Base-by-base conservation (phyloP, 2,329 filamentous ascomycete species). In the Aschersonia sp. region DNA sequence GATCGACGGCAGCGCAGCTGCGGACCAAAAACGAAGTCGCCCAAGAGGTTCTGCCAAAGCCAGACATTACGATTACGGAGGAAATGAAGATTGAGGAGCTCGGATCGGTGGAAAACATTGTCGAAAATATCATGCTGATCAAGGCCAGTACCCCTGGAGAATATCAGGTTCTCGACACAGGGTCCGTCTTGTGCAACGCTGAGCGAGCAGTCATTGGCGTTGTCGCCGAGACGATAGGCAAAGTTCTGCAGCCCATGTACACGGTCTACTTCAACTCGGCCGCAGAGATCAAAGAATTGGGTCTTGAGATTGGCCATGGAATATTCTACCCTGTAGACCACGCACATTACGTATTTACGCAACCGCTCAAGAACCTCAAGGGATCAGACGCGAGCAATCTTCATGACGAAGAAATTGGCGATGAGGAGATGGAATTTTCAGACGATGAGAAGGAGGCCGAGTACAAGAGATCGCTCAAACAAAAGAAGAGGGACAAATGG, bases 371-470 rank as follows among this genome's bases (percentile, higher is more conserved):
- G 63, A 75, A 73, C 46, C 62, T 84, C 57, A 97, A 94, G 67
- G 87, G 88, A 50, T 92, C 87, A 8, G 92, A 98, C 63, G 90
- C 92, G 7, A 94, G 87, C 46, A 97, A 97, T 60, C 75, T 95
- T 47, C 85, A 95, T 63, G 92, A 97, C 55, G 92, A 98, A 63
- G 90, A 97, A 66, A 76, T 88, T 6, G 80, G 69, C 12, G 83
- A 85, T 33, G 86, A 94, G 39, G 90, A 97, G 61, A 77, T 87
- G 56, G 92, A 97, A 60, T 97, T 97, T 62, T 96, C 90, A 0
- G 92, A 98, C 55, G 92, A 98, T 57, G 92, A 98, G 65, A 85
- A 86, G 55, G 92, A 98, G 64, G 83, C 84, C 6, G 86, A 88
- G 56, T 79, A 87, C 60, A 94, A 84, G 67, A 70, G 76, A 49